phyloP scores from a whole-genome alignment of 805 yeast genomes.

The Kluyveromyces starmeri region DNA sequence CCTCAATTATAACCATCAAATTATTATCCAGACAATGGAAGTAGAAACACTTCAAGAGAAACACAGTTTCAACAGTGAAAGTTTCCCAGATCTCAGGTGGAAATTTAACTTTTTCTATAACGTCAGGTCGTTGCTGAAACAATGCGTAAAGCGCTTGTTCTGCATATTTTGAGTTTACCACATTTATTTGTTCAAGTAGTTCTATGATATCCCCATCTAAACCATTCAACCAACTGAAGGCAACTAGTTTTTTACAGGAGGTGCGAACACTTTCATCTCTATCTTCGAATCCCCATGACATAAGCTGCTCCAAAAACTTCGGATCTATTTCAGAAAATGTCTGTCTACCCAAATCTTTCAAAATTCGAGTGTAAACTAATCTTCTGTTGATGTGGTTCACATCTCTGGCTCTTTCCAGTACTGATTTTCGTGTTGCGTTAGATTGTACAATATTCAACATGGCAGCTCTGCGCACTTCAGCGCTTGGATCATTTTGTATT shows the following conservation, averaged over 20 bases:
- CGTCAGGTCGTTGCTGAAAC: constrained; percentile 53
- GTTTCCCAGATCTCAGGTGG: constrained; percentile 60
- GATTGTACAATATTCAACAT: constrained; percentile 58
- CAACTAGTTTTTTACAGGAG: constrained; percentile 66
- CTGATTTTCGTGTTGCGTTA: constrained; percentile 41
- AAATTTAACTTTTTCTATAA: constrained; percentile 49
- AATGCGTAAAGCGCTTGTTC: constrained; percentile 56
- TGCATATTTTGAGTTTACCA: constrained; percentile 58
- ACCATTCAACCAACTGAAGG: constrained; percentile 61
- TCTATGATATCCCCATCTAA: constrained; percentile 64
- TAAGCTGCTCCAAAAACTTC: constrained; percentile 51
- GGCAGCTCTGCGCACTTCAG: constrained; percentile 86
- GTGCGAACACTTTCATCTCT: constrained; percentile 64
- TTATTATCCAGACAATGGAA: constrained; percentile 51
- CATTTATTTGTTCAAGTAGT: constrained; percentile 62
- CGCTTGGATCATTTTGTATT: constrained; percentile 67
- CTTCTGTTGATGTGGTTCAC: constrained; percentile 62
- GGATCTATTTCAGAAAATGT: constrained; percentile 29
- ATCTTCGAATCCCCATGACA: constrained; percentile 82
- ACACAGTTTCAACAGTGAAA: constrained; percentile 65
- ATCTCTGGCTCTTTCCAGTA: constrained; percentile 81
- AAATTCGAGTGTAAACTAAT: constrained; percentile 55
- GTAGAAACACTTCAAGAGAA: constrained; percentile 60
- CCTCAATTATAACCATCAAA: constrained; percentile 48
- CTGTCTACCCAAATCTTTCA: constrained; percentile 61